phyloP scores from a whole-genome alignment of 2,329 filamentous ascomycete genomes.

The Fusarium stilboides region DNA sequence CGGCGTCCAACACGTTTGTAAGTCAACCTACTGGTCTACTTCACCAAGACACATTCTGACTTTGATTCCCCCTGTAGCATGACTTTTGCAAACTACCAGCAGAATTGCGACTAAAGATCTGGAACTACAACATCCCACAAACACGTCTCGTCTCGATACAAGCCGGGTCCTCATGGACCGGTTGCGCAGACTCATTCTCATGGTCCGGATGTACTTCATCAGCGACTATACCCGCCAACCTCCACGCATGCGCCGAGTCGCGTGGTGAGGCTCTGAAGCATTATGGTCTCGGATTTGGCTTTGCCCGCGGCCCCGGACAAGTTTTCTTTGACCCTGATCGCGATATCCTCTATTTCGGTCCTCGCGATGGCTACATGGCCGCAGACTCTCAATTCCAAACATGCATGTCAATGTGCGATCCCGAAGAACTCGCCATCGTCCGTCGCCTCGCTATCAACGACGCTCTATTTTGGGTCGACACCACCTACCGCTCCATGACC shows the following conservation, averaged over 20 bases:
- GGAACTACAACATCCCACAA: constrained; percentile 61
- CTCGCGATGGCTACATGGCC: constrained; percentile 61
- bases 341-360: constrained; percentile 66
- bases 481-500: constrained; percentile 56
- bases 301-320: constrained; percentile 58
- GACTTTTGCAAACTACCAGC: constrained; percentile 61
- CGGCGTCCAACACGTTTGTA: constrained; percentile 35
- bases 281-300: constrained; percentile 60
- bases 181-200: constrained; percentile 38
- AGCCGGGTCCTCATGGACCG: constrained; percentile 55
- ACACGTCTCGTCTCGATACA: constrained; percentile 62
- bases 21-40: constrained; percentile 13
- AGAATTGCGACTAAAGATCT: constrained; percentile 65
- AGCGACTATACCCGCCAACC: constrained; percentile 60
- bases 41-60: constrained; percentile 22
- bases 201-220: constrained; percentile 59
- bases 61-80: constrained; percentile 51
- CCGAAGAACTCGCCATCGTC: constrained; percentile 58
- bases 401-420: constrained; percentile 60
- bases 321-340: constrained; percentile 59
- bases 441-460: constrained; percentile 63
- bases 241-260: constrained; percentile 64
- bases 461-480: constrained; percentile 58
- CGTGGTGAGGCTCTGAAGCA: constrained; percentile 60
- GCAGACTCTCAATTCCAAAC: constrained; percentile 63